Evolutionary conservation across 768 basidiomycete genomes (phyloP).

Genomic region (Galerina sulciceps): DNA sequence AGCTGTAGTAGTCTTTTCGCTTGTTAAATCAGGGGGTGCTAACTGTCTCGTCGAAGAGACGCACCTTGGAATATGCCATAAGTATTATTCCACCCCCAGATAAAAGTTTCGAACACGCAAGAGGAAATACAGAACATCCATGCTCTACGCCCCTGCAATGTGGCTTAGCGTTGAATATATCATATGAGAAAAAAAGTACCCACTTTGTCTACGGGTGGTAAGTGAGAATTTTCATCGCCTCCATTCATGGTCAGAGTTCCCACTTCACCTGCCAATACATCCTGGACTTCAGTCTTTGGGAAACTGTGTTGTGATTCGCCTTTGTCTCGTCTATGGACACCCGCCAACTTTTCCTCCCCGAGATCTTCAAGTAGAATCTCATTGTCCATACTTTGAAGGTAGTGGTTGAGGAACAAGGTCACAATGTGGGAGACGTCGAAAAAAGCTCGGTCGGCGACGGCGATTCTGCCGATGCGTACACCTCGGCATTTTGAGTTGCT

Average conservation of each 20-base stretch:
- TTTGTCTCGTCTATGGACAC: not conserved
- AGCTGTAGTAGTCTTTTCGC: not conserved
- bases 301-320: not conserved
- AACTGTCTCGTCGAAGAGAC: not conserved
- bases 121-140: constrained; percentile 3
- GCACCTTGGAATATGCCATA: constrained; percentile 6
- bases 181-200: not conserved
- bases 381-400: not conserved
- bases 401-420: not conserved
- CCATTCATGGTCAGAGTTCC: not conserved
- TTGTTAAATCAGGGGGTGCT: not conserved
- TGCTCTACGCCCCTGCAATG: not conserved
- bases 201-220: constrained; percentile 14
- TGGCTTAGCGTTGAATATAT: not conserved
- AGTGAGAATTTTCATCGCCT: not conserved
- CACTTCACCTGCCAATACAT: not conserved
- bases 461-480: not conserved
- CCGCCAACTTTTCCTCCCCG: not conserved
- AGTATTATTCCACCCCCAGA: constrained; percentile 3
- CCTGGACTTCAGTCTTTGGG: not conserved
- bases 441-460: not conserved
- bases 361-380: not conserved
- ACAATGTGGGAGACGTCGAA: not conserved
- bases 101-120: constrained; percentile 5
- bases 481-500: not conserved